A percentile compares a stretch with the other conserved stretches of the same genome.
Evolutionary conservation across 495 filamentous ascomycete species (phyloP).

Genomic region (Penicillium cinerascens): DNA sequence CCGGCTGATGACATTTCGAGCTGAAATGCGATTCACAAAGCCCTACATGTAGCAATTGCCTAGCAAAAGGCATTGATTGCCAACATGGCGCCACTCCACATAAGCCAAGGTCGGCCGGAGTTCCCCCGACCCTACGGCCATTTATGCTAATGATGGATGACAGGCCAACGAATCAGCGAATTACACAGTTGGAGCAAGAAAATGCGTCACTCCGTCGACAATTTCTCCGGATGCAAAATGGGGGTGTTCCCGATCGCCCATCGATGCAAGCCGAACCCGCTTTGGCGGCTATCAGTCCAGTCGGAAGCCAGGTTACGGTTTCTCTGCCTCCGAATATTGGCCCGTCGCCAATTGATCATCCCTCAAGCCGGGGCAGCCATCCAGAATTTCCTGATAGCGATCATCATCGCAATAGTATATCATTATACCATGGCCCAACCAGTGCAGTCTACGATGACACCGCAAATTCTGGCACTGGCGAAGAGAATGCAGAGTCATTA

Average conservation of each 20-base stretch:
- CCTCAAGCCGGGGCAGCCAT: conserved; percentile 8
- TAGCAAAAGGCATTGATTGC: conserved; percentile 22
- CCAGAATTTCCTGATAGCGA: conserved; percentile 24
- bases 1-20: conserved; percentile 6
- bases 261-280: conserved; percentile 5
- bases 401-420: conserved; percentile 9
- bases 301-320: background rate
- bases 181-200: conserved; percentile 25
- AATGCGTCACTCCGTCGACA: conserved; percentile 23
- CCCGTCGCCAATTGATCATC: conserved; percentile 10
- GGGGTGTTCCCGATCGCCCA: background rate
- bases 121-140: background rate
- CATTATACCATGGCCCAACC: conserved; percentile 31
- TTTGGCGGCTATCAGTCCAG: conserved; percentile 7
- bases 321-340: conserved; percentile 1
- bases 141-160: background rate
- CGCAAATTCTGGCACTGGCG: conserved; percentile 4
- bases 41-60: conserved; percentile 25
- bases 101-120: conserved; percentile 20
- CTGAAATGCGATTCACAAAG: conserved; percentile 30
- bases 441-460: conserved; percentile 31
- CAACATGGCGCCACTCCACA: conserved; percentile 11
- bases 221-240: conserved; percentile 2
- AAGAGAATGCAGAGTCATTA: conserved; percentile 1
- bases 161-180: conserved; percentile 29